Evolutionary conservation across 768 basidiomycete genomes (phyloP).

Genomic region (Xerocomellus dryophilus): DNA sequence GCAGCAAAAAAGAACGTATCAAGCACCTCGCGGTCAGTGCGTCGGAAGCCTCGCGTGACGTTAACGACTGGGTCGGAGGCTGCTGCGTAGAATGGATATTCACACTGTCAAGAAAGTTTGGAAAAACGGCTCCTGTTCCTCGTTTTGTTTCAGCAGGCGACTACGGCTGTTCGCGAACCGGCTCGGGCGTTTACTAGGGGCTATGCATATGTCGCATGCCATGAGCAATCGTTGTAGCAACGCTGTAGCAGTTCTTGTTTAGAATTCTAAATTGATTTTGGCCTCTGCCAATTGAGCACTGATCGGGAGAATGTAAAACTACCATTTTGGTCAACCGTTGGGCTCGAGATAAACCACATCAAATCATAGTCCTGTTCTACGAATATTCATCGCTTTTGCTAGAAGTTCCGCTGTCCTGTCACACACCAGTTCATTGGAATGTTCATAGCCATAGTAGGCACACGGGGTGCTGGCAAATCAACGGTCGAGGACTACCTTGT

Average conservation of each 20-base stretch:
- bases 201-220: background rate
- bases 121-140: background rate
- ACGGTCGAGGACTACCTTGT: conserved; percentile 59
- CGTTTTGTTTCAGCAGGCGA: no score
- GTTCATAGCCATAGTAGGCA: conserved; percentile 69
- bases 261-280: background rate
- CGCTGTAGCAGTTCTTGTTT: background rate
- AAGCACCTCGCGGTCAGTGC: conserved; percentile 9
- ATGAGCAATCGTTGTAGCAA: background rate
- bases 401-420: background rate
- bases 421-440: conserved; percentile 32
- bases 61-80: conserved; percentile 12
- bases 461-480: conserved; percentile 59
- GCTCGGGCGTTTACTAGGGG: background rate
- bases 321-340: no score
- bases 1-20: conserved; percentile 40
- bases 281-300: background rate
- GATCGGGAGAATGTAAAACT: no score
- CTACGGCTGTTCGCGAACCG: background rate
- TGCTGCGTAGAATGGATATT: background rate
- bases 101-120: background rate
- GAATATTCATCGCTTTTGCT: background rate
- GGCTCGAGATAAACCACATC: no score
- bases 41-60: conserved; percentile 22
- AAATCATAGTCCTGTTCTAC: no score